Percentiles rank a stretch among this genome's conserved stretches.
phyloP scores from a whole-genome alignment of 352 stramenopile species.

The Pythium oligandrum region DNA sequence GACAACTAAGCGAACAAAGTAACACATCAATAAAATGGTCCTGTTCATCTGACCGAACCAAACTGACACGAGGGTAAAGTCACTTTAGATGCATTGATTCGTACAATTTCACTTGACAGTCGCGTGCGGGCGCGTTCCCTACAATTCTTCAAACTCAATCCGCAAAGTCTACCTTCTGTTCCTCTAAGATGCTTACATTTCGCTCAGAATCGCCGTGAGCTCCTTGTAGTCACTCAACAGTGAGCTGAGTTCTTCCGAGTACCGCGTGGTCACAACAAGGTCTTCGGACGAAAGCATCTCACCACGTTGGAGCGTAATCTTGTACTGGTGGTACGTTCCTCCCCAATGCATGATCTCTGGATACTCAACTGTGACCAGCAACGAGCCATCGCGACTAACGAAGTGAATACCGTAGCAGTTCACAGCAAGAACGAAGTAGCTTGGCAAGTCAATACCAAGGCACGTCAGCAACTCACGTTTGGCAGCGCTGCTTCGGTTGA shows the following conservation, averaged over 20 bases:
- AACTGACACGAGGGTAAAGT: too few relatives aligned
- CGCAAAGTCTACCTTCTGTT: too few relatives aligned
- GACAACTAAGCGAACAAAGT: slow-evolving; percentile 20
- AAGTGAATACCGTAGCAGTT: slow-evolving; percentile 91
- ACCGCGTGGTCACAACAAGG: slow-evolving; percentile 61
- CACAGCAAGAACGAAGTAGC: slow-evolving; percentile 85
- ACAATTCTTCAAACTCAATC: too few relatives aligned
- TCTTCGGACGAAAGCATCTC: slow-evolving; percentile 38
- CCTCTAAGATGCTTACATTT: slow-evolving; percentile 6
- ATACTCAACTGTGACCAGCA: slow-evolving; percentile 70
- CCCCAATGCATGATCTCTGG: slow-evolving; percentile 50
- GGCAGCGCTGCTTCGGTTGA: slow-evolving; percentile 24
- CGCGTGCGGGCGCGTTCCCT: too few relatives aligned
- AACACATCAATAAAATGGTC: too few relatives aligned
- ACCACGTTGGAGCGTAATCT: slow-evolving; percentile 52
- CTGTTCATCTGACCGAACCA: too few relatives aligned
- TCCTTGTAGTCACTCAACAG: slow-evolving; percentile 75
- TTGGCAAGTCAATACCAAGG: slow-evolving; percentile 63
- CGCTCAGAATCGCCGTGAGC: slow-evolving; percentile 62
- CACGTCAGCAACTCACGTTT: slow-evolving; percentile 14
- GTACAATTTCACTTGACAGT: too few relatives aligned
- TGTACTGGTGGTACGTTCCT: slow-evolving; percentile 61
- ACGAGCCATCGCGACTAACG: slow-evolving; percentile 55
- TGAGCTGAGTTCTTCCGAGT: slow-evolving; percentile 56
- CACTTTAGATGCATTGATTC: too few relatives aligned